A percentile compares a stretch with the other conserved stretches of the same genome.
These are phyloP conservation scores for Suillus clintonianus DNA, from an alignment of 768 basidiomycete species.

Conservation along the genomic window DNA sequence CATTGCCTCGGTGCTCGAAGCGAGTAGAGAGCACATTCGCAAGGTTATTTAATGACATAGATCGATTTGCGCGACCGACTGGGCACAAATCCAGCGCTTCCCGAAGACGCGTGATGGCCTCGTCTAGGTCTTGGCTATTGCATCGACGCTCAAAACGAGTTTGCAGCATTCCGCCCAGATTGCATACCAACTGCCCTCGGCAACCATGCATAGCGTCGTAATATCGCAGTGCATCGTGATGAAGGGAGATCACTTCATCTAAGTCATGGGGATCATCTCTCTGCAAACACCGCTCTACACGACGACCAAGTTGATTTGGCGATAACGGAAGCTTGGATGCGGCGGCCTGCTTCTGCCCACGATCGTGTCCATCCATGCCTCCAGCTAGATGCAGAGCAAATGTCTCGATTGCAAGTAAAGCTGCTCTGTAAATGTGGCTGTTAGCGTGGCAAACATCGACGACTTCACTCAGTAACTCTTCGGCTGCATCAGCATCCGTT, in stretches of 20 bases:
- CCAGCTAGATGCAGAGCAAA: not conserved
- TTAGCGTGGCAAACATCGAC: not conserved
- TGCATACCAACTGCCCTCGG: not conserved
- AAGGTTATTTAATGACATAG: too few relatives aligned
- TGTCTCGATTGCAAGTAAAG: not conserved
- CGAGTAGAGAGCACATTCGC: too few relatives aligned
- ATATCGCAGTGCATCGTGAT: not conserved
- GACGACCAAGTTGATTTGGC: not conserved
- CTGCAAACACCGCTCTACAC: not conserved
- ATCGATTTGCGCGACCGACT: too few relatives aligned
- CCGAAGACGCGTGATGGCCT: too few relatives aligned
- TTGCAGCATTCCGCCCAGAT: rapidly evolving
- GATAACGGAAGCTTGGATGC: not conserved
- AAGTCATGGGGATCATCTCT: not conserved
- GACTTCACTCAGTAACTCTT: not conserved
- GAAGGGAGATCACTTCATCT: not conserved
- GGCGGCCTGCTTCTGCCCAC: not conserved
- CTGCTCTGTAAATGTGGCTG: not conserved
- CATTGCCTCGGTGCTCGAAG: too few relatives aligned
- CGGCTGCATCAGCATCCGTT: not conserved
- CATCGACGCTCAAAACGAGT: not conserved
- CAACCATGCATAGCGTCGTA: not conserved
- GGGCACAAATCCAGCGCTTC: too few relatives aligned
- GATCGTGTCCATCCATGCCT: not conserved
- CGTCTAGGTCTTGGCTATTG: too few relatives aligned